Conservation (phyloP, 306 rosid species). For the Ziziphus jujuba region DNA sequence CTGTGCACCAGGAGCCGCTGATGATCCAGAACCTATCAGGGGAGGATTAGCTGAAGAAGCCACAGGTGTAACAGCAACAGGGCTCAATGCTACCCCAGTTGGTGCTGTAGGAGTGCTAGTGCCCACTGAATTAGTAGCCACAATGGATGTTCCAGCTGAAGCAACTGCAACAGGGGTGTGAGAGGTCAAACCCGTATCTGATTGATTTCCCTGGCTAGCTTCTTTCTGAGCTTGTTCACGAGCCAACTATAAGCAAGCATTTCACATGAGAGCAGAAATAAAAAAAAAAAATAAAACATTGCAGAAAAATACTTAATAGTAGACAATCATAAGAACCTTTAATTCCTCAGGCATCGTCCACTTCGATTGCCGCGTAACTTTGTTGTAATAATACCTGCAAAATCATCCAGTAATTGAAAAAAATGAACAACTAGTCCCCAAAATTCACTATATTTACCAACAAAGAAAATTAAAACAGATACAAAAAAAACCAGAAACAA, state of each 20-base stretch:
- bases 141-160: constrained; percentile 40
- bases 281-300: not conserved
- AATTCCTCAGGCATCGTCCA: constrained; percentile 99
- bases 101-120: constrained; percentile 40
- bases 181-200: constrained; percentile 48
- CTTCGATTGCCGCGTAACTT: constrained; percentile 87
- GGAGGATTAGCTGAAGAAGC: constrained; percentile 61
- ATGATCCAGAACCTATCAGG: constrained; percentile 47
- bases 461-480: too few relatives aligned
- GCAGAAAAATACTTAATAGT: not conserved
- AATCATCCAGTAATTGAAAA: constrained; percentile 24
- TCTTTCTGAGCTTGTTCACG: constrained; percentile 89
- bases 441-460: not conserved
- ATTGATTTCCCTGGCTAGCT: constrained; percentile 47
- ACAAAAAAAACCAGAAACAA: too few relatives aligned
- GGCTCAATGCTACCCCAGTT: constrained; percentile 63
- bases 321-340: constrained; percentile 55
- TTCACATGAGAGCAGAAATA: constrained; percentile 27
- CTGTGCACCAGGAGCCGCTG: constrained; percentile 40
- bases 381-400: constrained; percentile 90
- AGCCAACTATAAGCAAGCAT: constrained; percentile 67
- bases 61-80: constrained; percentile 73
- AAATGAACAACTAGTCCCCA: constrained; percentile 9
- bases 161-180: constrained; percentile 43
- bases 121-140: constrained; percentile 42